phyloP scores from a whole-genome alignment of 1,139 yeast genomes.

The Fermentozyma sake region DNA sequence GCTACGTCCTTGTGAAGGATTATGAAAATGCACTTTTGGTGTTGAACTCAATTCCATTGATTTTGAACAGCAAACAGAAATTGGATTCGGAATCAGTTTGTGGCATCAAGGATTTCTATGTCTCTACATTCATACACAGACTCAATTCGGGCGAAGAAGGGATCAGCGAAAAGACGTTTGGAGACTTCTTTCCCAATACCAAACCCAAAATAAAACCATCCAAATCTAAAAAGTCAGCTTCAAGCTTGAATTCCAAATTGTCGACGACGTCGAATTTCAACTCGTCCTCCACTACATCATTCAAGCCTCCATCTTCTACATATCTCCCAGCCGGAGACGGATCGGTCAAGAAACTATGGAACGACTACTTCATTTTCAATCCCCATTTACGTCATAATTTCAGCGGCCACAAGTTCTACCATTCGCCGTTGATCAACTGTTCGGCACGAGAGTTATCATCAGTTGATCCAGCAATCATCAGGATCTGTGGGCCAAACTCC shows the following conservation, averaged over 20 bases:
- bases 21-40: conserved; percentile 28
- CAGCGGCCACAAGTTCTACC: conserved; percentile 31
- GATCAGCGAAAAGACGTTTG: conserved; percentile 29
- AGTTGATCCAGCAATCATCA: conserved; percentile 31
- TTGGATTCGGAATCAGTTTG: conserved; percentile 19
- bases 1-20: conserved; percentile 29
- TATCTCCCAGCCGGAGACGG: conserved; percentile 19
- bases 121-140: conserved; percentile 23
- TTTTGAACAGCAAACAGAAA: conserved; percentile 10
- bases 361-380: conserved; percentile 25
- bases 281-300: too few relatives aligned
- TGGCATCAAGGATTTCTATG: conserved; percentile 30
- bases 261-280: too few relatives aligned
- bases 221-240: conserved; percentile 5
- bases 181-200: conserved; percentile 31
- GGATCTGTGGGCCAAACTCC: conserved; percentile 26
- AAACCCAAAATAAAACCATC: conserved; percentile 16
- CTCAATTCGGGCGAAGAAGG: conserved; percentile 19
- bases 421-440: conserved; percentile 32
- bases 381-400: conserved; percentile 34
- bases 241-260: not conserved
- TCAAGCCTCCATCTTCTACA: too few relatives aligned
- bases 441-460: conserved; percentile 34
- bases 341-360: conserved; percentile 31
- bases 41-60: conserved; percentile 34